A percentile compares a stretch with the other conserved stretches of the same genome.
Evolutionary conservation across 2,329 filamentous ascomycete species (phyloP).

Genomic region (Diaporthe humulicola): DNA sequence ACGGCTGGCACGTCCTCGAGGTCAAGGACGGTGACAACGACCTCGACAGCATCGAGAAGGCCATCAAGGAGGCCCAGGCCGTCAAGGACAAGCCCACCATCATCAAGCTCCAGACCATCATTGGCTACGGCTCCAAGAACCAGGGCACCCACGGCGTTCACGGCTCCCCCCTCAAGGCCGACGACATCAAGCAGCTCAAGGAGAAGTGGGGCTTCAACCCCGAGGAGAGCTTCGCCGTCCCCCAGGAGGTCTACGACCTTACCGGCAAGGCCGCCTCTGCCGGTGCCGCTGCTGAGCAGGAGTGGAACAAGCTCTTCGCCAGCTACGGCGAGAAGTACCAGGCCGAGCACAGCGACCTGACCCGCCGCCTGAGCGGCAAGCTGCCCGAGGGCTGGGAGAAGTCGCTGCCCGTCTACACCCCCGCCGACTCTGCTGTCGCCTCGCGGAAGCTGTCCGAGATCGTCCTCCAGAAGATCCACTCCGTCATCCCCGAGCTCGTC

Average conservation of each 20-base stretch:
- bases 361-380: conserved; percentile 82
- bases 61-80: conserved; percentile 85
- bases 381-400: conserved; percentile 98
- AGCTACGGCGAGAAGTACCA: conserved; percentile 87
- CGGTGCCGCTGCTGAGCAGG: conserved; percentile 89
- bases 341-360: conserved; percentile 83
- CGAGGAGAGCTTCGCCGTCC: conserved; percentile 90
- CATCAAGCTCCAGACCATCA: conserved; percentile 97
- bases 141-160: conserved; percentile 96
- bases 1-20: conserved; percentile 92
- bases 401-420: conserved; percentile 89
- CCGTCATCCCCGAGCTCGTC: conserved; percentile 86
- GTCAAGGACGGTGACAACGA: conserved; percentile 92
- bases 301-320: conserved; percentile 94
- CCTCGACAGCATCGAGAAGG: conserved; percentile 87
- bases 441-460: conserved; percentile 97
- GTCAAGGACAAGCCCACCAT: conserved; percentile 97
- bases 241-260: conserved; percentile 92
- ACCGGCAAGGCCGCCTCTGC: conserved; percentile 88
- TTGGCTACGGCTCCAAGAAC: conserved; percentile 93
- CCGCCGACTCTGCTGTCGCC: conserved; percentile 85
- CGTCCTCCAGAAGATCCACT: conserved; percentile 89
- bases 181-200: conserved; percentile 96
- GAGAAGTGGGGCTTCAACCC: conserved; percentile 96
- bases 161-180: conserved; percentile 94